Evolutionary conservation across 2,329 filamentous ascomycete species (phyloP).

Genomic region (Canariomyces notabilis): DNA sequence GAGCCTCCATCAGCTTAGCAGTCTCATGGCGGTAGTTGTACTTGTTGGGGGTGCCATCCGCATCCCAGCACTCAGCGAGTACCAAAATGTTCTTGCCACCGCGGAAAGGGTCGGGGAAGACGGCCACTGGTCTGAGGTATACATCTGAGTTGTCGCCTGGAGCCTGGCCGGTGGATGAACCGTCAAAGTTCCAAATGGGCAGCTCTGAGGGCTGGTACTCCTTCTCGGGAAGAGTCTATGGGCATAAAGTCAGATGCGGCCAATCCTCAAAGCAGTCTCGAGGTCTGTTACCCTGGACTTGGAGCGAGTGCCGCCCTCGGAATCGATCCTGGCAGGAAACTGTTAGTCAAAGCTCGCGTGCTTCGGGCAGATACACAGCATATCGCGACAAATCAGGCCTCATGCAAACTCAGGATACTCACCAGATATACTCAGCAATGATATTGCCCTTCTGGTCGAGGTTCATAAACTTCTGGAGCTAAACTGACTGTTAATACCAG

Average conservation of each 20-base stretch:
- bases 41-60: conserved; percentile 85
- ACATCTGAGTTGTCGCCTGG: conserved; percentile 95
- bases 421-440: conserved; percentile 93
- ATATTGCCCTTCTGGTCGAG: conserved; percentile 84
- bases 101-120: conserved; percentile 54
- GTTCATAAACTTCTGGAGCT: conserved; percentile 88
- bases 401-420: background rate
- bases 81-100: conserved; percentile 56
- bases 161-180: conserved; percentile 87
- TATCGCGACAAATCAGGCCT: background rate
- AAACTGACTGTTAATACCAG: background rate
- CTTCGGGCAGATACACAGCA: background rate
- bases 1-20: conserved; percentile 80
- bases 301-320: conserved; percentile 76
- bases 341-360: background rate
- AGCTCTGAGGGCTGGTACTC: conserved; percentile 49
- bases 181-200: conserved; percentile 42
- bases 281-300: conserved; percentile 85
- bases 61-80: conserved; percentile 73
- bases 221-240: conserved; percentile 47
- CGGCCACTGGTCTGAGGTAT: conserved; percentile 77
- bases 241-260: background rate
- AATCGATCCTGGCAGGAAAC: conserved; percentile 62
- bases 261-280: conserved; percentile 24
- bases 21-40: conserved; percentile 97